Conservation (phyloP, 495 filamentous ascomycete genomes). For the Penicillium diatomitis region DNA sequence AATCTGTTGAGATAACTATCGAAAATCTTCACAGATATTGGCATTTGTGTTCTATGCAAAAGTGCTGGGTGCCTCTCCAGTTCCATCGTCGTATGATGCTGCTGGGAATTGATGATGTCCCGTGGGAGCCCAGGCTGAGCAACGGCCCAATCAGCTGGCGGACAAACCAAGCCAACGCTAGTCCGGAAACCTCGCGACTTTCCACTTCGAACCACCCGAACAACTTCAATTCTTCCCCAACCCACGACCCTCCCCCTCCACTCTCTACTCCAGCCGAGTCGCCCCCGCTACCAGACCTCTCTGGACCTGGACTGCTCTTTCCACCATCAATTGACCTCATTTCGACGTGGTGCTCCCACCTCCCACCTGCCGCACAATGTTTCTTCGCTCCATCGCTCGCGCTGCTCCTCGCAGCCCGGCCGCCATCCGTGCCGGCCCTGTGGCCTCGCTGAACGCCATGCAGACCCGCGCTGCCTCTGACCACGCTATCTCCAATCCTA, state of each 20-base stretch:
- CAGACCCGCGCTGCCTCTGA: slow-evolving; percentile 59
- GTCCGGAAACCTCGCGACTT: slow-evolving; percentile 34
- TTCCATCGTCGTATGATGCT: slow-evolving; percentile 1
- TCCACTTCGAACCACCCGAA: slow-evolving; percentile 38
- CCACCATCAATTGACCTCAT: slow-evolving; percentile 22
- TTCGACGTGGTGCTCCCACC: slow-evolving; percentile 24
- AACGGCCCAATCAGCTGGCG: slow-evolving; percentile 27
- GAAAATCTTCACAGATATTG: background rate
- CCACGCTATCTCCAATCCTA: slow-evolving; percentile 95
- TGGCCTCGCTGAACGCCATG: slow-evolving; percentile 34
- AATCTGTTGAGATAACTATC: background rate
- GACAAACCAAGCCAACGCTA: slow-evolving; percentile 31
- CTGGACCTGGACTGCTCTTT: slow-evolving; percentile 18
- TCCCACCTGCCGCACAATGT: slow-evolving; percentile 38
- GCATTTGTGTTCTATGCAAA: too few species aligned
- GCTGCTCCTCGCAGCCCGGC: slow-evolving; percentile 40
- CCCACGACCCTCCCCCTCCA: slow-evolving; percentile 30
- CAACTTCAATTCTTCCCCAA: slow-evolving; percentile 29
- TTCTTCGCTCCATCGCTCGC: slow-evolving; percentile 37
- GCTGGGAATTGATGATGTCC: slow-evolving; percentile 19
- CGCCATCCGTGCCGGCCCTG: slow-evolving; percentile 32
- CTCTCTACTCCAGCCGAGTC: slow-evolving; percentile 22
- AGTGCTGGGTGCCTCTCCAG: background rate
- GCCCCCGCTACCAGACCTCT: slow-evolving; percentile 3
- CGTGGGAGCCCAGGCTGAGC: slow-evolving; percentile 12